Base-by-base conservation (phyloP, 148 eudicot species). In the Rheum nobile region DNA sequence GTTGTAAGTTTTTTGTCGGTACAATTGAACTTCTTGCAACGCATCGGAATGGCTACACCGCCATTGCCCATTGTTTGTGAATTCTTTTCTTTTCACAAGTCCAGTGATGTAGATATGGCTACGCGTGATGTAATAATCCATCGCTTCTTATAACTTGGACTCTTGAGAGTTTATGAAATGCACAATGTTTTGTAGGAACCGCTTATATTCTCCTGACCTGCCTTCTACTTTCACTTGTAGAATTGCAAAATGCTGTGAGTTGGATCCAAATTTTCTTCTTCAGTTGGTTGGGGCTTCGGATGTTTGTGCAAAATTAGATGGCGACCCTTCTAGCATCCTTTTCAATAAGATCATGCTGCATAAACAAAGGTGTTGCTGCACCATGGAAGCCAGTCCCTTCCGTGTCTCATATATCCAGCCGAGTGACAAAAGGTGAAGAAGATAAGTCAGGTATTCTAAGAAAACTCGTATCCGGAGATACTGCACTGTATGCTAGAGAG, bases 281-380 rank as follows among this genome's bases (percentile, higher is more conserved):
- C 47, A 41, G 43, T 39, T 24, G 48, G 31, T 38, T 37, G 42
- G 39, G 41, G 21, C 21, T 37, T 37, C 41, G 24, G 38, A n/a
- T 67, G 28, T 37, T 67, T 29, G 41, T 16, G 42, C 21, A 32
- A 67, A 35, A 24, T 0, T 54, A 67, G 69, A 87, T 91, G 97
- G 86, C 88, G 39, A 82, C 73, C 44, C 75, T 82, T 75, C 74
- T 79, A 31, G 63, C 84, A 35, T 79, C 88, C 39, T 81, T 75
- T 70, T 74, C 80, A 38, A 31, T 79, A 71, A 79, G 80, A 71
- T 71, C 82, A 28, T 65, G 47, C 75, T 83, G 74, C 69, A 42
- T 82, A 22, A 69, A 59, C 78, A 35, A 46, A 70, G 55, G 75
- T 61, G 48, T 54, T 44, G 71, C 73, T 43, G 75, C 84, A 57